Percentiles rank a stretch among this genome's conserved stretches.
phyloP scores from a whole-genome alignment of 805 yeast species.

The Candida adriatica region DNA sequence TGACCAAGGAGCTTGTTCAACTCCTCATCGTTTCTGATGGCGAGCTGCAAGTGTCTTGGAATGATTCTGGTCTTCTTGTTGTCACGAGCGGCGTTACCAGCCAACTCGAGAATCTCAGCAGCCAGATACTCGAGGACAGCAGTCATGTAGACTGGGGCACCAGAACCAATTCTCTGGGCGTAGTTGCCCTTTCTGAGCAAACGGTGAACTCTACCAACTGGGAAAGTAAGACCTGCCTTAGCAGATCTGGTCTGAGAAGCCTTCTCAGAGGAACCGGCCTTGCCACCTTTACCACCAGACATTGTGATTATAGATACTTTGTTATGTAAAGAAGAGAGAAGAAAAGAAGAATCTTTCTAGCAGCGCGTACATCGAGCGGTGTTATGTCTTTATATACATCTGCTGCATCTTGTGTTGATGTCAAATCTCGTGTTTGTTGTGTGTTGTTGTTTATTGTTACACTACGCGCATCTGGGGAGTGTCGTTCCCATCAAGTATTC shows the following conservation, averaged over 20 bases:
- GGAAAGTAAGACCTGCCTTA: constrained; percentile 98
- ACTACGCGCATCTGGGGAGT: no score
- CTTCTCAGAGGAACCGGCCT: constrained; percentile 92
- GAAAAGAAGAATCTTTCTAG: background rate
- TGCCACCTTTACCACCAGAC: constrained; percentile 76
- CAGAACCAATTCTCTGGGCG: constrained; percentile 98
- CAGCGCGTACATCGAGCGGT: constrained; percentile 1
- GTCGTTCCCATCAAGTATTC: no score
- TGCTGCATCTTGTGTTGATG: no score
- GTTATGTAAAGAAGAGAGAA: constrained; percentile 6
- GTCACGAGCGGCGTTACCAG: constrained; percentile 99
- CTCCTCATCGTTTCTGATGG: constrained; percentile 99
- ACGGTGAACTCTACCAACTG: constrained; percentile 99
- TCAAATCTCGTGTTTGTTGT: no score
- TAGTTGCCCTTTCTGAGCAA: constrained; percentile 94
- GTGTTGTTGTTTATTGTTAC: no score
- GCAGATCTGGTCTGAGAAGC: constrained; percentile 97
- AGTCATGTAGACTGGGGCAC: constrained; percentile 97
- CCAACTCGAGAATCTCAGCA: constrained; percentile 96
- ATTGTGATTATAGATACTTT: constrained; percentile 28
- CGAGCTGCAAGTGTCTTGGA: constrained; percentile 97
- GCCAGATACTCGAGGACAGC: constrained; percentile 96
- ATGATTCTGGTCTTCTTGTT: constrained; percentile 98
- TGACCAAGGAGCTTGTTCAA: constrained; percentile 87
- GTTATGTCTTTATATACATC: constrained; percentile 1